Base-by-base conservation (phyloP, 352 stramenopile genomes). In the Globisporangium cystogenes region DNA sequence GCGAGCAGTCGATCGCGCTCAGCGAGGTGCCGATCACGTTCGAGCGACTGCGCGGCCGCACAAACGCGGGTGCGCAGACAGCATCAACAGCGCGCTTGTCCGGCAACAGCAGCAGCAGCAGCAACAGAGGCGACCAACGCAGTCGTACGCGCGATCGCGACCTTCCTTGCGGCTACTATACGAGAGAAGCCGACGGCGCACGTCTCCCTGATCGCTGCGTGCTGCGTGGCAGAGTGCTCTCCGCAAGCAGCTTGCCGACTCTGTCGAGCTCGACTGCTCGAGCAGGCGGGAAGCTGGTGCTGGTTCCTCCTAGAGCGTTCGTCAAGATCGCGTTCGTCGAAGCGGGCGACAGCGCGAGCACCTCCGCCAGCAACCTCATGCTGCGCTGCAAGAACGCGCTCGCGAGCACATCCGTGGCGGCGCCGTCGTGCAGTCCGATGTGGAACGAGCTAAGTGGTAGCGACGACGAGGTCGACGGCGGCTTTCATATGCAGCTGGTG, bases 311-410 rank as follows among this genome's bases (percentile, higher is more conserved):
- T 2, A 66, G 54, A 31, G 64, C 73, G 1, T 84, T 82, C 36
- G 74, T 85, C 5, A 64, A 70, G 14, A 50, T 85, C 3, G 68
- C 77, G 5, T 88, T 88, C 35, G 70, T 79, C 1, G 72, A 87
- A 35, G 71, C 65, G 12, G 48, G 61, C 12, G 46, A 60, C 27
- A 49, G 31, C 33, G 57, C 41, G 7, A 41, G 18, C 41, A 16
- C 24, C 3, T n/a, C 62, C 24, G 37, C 18, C 11, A 69, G 46
- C 21, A 68, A 49, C 31, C 51, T 83, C 18, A 88, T 89, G 71
- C 59, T 91, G 42, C 65, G 76, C n/a, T 87, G 77, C 56, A 91
- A 89, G 33, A 60, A 76, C 26, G 64, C 55, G 6, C 59, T 91
- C 6, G 54, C 57, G 11, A 76, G 53, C 12, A 91, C 77, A 8